Evolutionary conservation across 2,329 filamentous ascomycete genomes (phyloP).

Genomic region (Claviceps spartinae): DNA sequence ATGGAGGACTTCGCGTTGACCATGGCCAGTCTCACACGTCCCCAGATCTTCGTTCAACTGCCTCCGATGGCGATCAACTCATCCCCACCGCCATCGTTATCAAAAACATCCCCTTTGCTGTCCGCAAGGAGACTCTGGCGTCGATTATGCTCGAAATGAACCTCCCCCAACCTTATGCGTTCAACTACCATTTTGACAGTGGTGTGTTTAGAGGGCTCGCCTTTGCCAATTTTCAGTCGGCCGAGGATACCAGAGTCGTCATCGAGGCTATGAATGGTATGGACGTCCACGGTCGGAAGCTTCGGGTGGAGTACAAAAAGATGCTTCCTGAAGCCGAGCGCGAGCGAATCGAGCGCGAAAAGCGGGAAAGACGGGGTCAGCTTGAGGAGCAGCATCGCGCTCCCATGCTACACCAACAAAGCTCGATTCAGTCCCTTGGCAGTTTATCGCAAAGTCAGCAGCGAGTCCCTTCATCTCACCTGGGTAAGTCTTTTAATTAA

Average conservation of each 20-base stretch:
- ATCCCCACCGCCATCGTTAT: slow-evolving; percentile 98
- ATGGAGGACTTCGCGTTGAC: slow-evolving; percentile 30
- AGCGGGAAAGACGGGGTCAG: slow-evolving; percentile 88
- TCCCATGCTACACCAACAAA: slow-evolving; percentile 66
- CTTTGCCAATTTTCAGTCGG: slow-evolving; percentile 95
- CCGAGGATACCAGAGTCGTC: slow-evolving; percentile 83
- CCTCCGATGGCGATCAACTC: slow-evolving; percentile 61
- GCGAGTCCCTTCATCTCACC: slow-evolving; percentile 26
- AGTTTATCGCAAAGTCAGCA: slow-evolving; percentile 51
- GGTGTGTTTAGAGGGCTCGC: slow-evolving; percentile 91
- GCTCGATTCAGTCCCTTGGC: slow-evolving; percentile 69
- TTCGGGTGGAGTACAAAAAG: slow-evolving; percentile 98
- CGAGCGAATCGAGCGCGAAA: slow-evolving; percentile 92
- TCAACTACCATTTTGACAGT: slow-evolving; percentile 99
- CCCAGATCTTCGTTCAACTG: slow-evolving; percentile 28
- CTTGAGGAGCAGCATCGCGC: slow-evolving; percentile 90
- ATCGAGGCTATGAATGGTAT: slow-evolving; percentile 93
- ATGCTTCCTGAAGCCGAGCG: slow-evolving; percentile 93
- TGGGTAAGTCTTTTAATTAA: slow-evolving; percentile 21
- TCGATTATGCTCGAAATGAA: slow-evolving; percentile 89
- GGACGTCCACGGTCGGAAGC: slow-evolving; percentile 84
- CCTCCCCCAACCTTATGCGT: slow-evolving; percentile 88
- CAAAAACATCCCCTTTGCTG: slow-evolving; percentile 98
- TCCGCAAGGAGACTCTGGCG: slow-evolving; percentile 91
- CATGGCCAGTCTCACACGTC: slow-evolving; percentile 26